Percentiles rank a stretch among this genome's conserved stretches.
Conservation (phyloP, 2,329 filamentous ascomycete genomes). For the Fusarium sp. region DNA sequence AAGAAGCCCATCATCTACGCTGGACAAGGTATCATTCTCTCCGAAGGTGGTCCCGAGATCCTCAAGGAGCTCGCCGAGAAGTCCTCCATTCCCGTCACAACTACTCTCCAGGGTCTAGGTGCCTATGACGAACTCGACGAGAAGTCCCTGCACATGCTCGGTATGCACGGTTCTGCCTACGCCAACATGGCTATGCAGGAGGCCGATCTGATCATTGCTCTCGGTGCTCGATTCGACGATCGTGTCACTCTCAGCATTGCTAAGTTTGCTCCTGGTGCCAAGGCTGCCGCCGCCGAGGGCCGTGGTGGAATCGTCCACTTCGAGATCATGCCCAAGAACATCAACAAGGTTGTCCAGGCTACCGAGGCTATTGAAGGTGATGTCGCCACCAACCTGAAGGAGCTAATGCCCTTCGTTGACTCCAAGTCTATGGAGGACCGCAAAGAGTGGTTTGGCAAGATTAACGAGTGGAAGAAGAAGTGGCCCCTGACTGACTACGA, state of each 20-base stretch:
- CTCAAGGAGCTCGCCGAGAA: conserved; percentile 92
- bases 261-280: conserved; percentile 92
- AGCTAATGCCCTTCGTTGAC: conserved; percentile 81
- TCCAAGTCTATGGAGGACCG: conserved; percentile 74
- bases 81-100: conserved; percentile 92
- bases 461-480: conserved; percentile 89
- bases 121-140: conserved; percentile 93
- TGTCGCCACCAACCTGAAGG: conserved; percentile 82
- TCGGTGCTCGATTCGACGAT: conserved; percentile 96
- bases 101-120: conserved; percentile 93
- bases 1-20: conserved; percentile 98
- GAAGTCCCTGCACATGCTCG: conserved; percentile 97
- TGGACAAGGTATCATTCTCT: conserved; percentile 88
- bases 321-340: conserved; percentile 99
- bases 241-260: conserved; percentile 86
- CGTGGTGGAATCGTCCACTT: conserved; percentile 97
- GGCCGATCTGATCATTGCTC: conserved; percentile 93
- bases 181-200: conserved; percentile 99
- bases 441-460: conserved; percentile 90
- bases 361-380: conserved; percentile 97
- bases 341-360: conserved; percentile 98
- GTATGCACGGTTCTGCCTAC: conserved; percentile 97
- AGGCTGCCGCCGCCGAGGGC: conserved; percentile 84
- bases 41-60: conserved; percentile 82
- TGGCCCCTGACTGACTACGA: conserved; percentile 91